A percentile compares a stretch with the other conserved stretches of the same genome.
These are phyloP conservation scores for Daldinia childiae DNA, from an alignment of 495 filamentous ascomycete genomes.

Conservation along the genomic window DNA sequence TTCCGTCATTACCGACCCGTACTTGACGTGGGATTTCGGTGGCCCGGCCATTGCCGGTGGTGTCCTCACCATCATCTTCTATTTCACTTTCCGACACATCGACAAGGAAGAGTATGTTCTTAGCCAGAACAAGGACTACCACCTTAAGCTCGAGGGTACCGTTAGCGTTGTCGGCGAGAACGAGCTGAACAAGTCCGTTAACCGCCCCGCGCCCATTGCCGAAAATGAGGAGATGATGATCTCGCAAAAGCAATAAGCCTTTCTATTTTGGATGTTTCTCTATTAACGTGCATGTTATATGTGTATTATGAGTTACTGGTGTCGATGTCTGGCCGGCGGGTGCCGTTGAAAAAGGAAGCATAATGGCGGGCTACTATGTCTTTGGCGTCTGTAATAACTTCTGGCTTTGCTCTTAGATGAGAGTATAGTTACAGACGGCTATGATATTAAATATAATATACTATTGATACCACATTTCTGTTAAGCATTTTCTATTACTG, in stretches of 20 bases:
- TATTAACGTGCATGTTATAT: constrained; percentile 12
- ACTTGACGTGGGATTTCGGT: constrained; percentile 65
- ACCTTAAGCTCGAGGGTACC: constrained; percentile 49
- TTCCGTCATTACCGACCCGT: constrained; percentile 69
- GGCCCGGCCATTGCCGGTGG: constrained; percentile 59
- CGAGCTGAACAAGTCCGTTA: constrained; percentile 50
- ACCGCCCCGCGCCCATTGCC: constrained; percentile 51
- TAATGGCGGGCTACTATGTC: background rate
- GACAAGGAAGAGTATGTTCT: constrained; percentile 57
- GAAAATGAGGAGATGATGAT: constrained; percentile 58
- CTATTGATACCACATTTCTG: constrained; percentile 16
- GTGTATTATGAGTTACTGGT: constrained; percentile 18
- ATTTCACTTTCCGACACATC: constrained; percentile 62
- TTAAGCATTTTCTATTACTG: background rate
- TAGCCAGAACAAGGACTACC: constrained; percentile 50
- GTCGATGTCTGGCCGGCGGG: constrained; percentile 14
- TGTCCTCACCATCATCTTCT: constrained; percentile 57
- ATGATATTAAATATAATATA: constrained; percentile 18
- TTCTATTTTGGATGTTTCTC: background rate
- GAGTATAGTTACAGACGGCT: background rate
- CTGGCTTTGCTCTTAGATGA: background rate
- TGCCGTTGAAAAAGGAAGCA: constrained; percentile 10
- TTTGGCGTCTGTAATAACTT: background rate
- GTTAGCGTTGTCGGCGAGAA: constrained; percentile 52
- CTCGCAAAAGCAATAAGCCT: constrained; percentile 52